phyloP scores from a whole-genome alignment of 2,329 filamentous ascomycete genomes.

The Coniochaeta pulveracea region DNA sequence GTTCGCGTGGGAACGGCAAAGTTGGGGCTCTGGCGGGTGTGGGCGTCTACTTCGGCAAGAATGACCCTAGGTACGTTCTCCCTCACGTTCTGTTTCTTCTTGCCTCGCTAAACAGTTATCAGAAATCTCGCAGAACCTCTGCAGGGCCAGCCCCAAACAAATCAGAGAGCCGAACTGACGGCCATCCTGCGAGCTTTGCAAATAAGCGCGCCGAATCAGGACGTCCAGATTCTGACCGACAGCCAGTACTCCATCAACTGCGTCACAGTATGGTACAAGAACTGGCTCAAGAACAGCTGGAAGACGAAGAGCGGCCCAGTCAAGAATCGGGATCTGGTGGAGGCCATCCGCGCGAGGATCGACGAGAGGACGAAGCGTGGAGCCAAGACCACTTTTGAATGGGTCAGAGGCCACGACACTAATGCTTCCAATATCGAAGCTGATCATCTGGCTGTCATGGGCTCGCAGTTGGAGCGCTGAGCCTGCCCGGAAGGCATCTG shows the following conservation, averaged over 20 bases:
- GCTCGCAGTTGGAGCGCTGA: no score
- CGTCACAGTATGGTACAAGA: constrained; percentile 69
- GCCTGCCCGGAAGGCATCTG: no score
- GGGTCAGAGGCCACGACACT: constrained; percentile 78
- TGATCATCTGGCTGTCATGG: constrained; percentile 63
- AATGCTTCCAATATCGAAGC: constrained; percentile 70
- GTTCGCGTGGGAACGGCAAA: constrained; percentile 46
- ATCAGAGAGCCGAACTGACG: constrained; percentile 90
- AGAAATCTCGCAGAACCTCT: constrained; percentile 67
- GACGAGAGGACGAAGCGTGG: constrained; percentile 52
- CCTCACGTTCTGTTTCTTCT: constrained; percentile 2
- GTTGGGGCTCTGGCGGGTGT: constrained; percentile 44
- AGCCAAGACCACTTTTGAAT: constrained; percentile 60
- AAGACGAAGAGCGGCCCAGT: constrained; percentile 59
- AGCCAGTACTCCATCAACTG: constrained; percentile 87
- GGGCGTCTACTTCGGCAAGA: constrained; percentile 50
- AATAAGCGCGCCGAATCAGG: constrained; percentile 53
- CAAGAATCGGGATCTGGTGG: constrained; percentile 77
- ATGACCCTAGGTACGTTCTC: constrained; percentile 37
- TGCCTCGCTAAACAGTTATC: constrained; percentile 9
- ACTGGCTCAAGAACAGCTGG: constrained; percentile 72
- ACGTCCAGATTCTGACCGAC: constrained; percentile 75
- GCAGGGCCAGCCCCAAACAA: constrained; percentile 67
- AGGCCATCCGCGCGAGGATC: constrained; percentile 59
- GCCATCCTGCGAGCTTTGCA: constrained; percentile 79